These are phyloP conservation scores for Aureobasidium sp. DNA, from an alignment of 2,329 filamentous ascomycete species.

Conservation along the genomic window DNA sequence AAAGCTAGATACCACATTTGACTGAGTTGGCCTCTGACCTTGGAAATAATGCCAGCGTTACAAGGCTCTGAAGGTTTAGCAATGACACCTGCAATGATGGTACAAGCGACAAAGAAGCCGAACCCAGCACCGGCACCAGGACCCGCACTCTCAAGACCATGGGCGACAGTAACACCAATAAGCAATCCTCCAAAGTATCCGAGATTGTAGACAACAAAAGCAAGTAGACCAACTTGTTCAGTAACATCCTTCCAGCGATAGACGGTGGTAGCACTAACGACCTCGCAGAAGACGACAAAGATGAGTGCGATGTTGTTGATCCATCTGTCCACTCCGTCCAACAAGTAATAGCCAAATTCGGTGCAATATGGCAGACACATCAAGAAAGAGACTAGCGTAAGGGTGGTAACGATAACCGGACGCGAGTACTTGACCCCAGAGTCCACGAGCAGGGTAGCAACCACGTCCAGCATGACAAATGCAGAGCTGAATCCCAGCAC, in stretches of 20 bases:
- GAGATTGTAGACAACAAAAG: conserved; percentile 40
- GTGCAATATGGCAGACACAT: conserved; percentile 50
- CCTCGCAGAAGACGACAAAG: conserved; percentile 47
- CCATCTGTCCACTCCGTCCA: conserved; percentile 49
- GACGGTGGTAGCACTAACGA: conserved; percentile 44
- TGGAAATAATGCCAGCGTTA: not conserved
- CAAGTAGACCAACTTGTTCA: conserved; percentile 35
- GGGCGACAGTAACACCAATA: conserved; percentile 43
- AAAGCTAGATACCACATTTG: conserved; percentile 48
- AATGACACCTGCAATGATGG: conserved; percentile 24
- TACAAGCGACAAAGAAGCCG: conserved; percentile 41
- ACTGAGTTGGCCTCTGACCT: conserved; percentile 15
- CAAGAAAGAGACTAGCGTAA: conserved; percentile 44
- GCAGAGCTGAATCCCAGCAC: conserved; percentile 51
- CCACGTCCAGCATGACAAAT: conserved; percentile 51
- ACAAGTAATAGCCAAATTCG: conserved; percentile 48
- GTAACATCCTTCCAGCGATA: conserved; percentile 45
- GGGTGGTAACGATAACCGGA: conserved; percentile 40
- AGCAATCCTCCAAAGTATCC: conserved; percentile 48
- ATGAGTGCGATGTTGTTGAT: conserved; percentile 47
- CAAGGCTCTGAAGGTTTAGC: not conserved
- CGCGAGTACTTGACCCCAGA: conserved; percentile 41
- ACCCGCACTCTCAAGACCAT: conserved; percentile 24
- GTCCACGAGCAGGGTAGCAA: conserved; percentile 47
- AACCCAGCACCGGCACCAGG: conserved; percentile 37